phyloP scores from a whole-genome alignment of 2,329 filamentous ascomycete species.

The Amauroascus niger region DNA sequence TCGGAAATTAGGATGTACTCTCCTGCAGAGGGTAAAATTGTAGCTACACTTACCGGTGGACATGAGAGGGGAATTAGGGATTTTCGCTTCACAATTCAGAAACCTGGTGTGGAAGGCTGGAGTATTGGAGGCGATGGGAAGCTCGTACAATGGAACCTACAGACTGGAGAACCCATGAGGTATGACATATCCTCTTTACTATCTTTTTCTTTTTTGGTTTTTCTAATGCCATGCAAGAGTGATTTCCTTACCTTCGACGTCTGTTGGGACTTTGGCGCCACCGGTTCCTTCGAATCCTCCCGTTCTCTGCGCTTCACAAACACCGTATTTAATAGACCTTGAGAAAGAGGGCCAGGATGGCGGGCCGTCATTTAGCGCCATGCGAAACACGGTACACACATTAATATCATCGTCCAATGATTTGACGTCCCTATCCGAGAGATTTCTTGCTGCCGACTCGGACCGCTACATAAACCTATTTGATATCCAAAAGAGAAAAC shows the following conservation, averaged over 20 bases:
- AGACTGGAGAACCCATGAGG: slow-evolving; percentile 36
- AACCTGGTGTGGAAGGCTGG: slow-evolving; percentile 39
- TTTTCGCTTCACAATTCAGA: slow-evolving; percentile 41
- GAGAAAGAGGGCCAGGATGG: slow-evolving; percentile 30
- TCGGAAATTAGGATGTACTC: slow-evolving; percentile 44
- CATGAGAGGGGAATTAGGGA: slow-evolving; percentile 42
- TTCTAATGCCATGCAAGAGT: slow-evolving; percentile 25
- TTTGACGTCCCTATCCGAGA: slow-evolving; percentile 25
- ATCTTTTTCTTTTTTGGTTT: slow-evolving; percentile 9
- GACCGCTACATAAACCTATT: slow-evolving; percentile 45
- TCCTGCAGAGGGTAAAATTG: slow-evolving; percentile 39
- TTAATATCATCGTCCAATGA: slow-evolving; percentile 36
- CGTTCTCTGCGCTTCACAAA: slow-evolving; percentile 44
- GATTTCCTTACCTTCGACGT: slow-evolving; percentile 36
- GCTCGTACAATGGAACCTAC: slow-evolving; percentile 45
- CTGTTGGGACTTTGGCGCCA: slow-evolving; percentile 34
- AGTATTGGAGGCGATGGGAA: slow-evolving; percentile 46
- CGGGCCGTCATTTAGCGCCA: slow-evolving; percentile 39
- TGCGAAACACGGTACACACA: slow-evolving; percentile 42
- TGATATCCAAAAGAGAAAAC: slow-evolving; percentile 34
- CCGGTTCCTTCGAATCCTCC: slow-evolving; percentile 35
- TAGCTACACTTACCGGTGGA: slow-evolving; percentile 37
- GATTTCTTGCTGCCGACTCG: slow-evolving; percentile 42
- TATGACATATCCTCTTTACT: slow-evolving; percentile 22
- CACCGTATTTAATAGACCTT: slow-evolving; percentile 39